phyloP scores from a whole-genome alignment of 1,139 yeast genomes.

The Candida freyschussii region DNA sequence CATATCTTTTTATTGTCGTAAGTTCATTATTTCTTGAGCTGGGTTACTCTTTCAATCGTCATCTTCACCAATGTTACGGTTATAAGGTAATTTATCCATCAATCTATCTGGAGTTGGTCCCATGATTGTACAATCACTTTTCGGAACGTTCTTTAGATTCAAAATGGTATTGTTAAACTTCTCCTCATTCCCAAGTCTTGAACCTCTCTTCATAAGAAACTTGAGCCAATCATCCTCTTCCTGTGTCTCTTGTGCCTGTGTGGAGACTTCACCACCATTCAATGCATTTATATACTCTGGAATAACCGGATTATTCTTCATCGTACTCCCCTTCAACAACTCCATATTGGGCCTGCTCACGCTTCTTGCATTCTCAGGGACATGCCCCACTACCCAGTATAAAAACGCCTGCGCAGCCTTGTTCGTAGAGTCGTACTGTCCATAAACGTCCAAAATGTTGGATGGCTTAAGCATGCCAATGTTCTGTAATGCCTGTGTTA shows the following conservation, averaged over 20 bases:
- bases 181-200: conserved; percentile 31
- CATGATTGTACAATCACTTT: conserved; percentile 19
- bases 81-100: conserved; percentile 17
- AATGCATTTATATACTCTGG: conserved; percentile 30
- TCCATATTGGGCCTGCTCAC: conserved; percentile 34
- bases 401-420: conserved; percentile 40
- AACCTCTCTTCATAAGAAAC: conserved; percentile 30
- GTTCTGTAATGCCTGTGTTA: conserved; percentile 55
- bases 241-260: conserved; percentile 4
- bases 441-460: conserved; percentile 37
- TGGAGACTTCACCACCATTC: conserved; percentile 9
- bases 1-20: background rate
- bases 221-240: conserved; percentile 32
- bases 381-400: conserved; percentile 44
- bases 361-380: conserved; percentile 36
- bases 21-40: background rate
- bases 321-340: conserved; percentile 18
- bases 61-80: no score
- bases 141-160: conserved; percentile 12
- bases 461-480: conserved; percentile 49
- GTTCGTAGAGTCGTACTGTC: conserved; percentile 33
- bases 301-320: conserved; percentile 23
- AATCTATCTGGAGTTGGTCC: conserved; percentile 19
- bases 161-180: conserved; percentile 32
- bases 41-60: background rate